These are phyloP conservation scores for Tulasnella sp. DNA, from an alignment of 768 basidiomycete species.

Conservation along the genomic window DNA sequence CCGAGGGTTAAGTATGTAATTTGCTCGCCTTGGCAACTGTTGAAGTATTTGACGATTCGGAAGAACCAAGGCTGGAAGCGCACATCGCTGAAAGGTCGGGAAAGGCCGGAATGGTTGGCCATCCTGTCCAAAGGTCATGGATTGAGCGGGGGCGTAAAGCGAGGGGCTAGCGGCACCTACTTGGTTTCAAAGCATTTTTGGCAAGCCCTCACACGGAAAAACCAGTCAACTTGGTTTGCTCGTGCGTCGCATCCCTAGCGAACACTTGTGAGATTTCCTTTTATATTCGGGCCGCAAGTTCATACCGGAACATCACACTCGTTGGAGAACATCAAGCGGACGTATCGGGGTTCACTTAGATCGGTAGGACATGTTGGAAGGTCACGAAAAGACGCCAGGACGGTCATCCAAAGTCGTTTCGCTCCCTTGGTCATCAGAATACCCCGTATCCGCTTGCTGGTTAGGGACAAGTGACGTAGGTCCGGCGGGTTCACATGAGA, in stretches of 20 bases:
- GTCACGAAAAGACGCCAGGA: not conserved
- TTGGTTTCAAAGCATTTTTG: not conserved
- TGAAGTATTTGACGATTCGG: not conserved
- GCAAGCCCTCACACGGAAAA: not conserved
- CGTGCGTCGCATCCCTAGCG: not conserved
- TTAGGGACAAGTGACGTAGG: not conserved
- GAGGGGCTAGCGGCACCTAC: not conserved
- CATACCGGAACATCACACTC: not conserved
- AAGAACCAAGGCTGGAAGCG: not conserved
- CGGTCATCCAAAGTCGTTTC: not conserved
- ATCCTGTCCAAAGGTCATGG: not conserved
- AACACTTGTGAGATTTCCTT: not conserved
- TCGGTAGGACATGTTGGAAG: conserved; percentile 20
- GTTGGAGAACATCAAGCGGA: conserved; percentile 9
- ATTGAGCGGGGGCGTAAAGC: not conserved
- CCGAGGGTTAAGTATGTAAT: not conserved
- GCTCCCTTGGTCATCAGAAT: not conserved
- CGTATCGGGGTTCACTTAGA: conserved; percentile 21
- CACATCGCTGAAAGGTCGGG: not conserved
- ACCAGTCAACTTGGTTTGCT: not conserved
- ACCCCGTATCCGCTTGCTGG: not conserved
- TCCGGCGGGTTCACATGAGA: not conserved
- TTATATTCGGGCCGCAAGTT: not conserved
- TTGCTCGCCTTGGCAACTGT: not conserved
- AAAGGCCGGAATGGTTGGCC: not conserved